Base-by-base conservation (phyloP, 2,329 filamentous ascomycete genomes). In the Penicillium sp. region DNA sequence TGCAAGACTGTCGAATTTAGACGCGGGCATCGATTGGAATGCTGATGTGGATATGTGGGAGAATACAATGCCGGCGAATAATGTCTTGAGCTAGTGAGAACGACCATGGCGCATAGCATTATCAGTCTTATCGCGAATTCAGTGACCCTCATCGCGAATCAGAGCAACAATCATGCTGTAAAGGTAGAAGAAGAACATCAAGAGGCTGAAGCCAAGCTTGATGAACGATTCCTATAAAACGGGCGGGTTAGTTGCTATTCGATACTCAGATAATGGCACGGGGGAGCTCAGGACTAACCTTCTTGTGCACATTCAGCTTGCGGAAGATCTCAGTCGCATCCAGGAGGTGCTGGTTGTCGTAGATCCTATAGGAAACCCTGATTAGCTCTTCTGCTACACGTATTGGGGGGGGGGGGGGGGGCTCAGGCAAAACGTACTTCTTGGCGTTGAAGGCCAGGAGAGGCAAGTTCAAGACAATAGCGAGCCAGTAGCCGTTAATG, bases 161-260 rank as follows among this genome's bases (percentile, higher is more conserved):
- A 99, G 85, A 65, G 95, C 93, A 64, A 97, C 93, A 68, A 95
- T 95, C 90, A 95, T 96, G 88, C 90, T 96, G 86, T 96, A 96
- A 56, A 99, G 89, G 81, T 99, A 99, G 86, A 98, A 99, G 87
- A 99, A 99, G 86, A 99, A 99, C 92, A 99, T 97, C 80, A 99
- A 78, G 59, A 99, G 83, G 79, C 99, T 95, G 84, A 99, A 99
- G 55, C 93, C 95, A 44, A 99, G 90, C 82, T 99, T 99, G 82
- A 95, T 88, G 78, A 99, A 99, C 0, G 95, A 98, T 86, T 99
- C 95, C 93, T 96, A 65, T 37, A 48, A 21, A 47, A 27, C 8
- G 22, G 13, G 16, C 11, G 42, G 54, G 47, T 68, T 51, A 64
- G 54, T 51, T 21, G 59, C 49, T 26, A 21, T 21, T 27, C 29